phyloP scores from a whole-genome alignment of 768 basidiomycete genomes.

The Sutorius australiensis region DNA sequence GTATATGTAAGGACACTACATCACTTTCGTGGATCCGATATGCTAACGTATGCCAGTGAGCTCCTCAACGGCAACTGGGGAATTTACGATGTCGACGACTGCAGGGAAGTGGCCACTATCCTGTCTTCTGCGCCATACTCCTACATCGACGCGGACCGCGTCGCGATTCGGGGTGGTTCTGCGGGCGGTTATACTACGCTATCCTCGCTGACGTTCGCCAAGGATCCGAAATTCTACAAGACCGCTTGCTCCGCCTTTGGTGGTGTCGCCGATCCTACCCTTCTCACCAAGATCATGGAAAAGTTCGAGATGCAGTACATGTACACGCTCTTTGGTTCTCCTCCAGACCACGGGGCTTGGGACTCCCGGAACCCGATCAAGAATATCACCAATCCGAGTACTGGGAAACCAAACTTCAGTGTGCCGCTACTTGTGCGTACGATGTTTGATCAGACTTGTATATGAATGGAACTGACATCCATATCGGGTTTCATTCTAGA shows the following conservation, averaged over 20 bases:
- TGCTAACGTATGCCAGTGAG: slow-evolving; percentile 29
- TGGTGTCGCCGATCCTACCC: slow-evolving; percentile 53
- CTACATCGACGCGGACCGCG: slow-evolving; percentile 58
- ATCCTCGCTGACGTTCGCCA: slow-evolving; percentile 42
- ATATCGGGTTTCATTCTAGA: slow-evolving; percentile 30
- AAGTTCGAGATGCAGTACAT: slow-evolving; percentile 63
- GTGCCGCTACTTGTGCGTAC: slow-evolving; percentile 55
- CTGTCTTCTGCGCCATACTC: slow-evolving; percentile 31
- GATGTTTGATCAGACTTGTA: not conserved
- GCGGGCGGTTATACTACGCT: slow-evolving; percentile 72
- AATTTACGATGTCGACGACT: slow-evolving; percentile 63
- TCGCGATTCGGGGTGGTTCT: slow-evolving; percentile 65
- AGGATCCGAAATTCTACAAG: slow-evolving; percentile 44
- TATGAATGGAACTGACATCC: too few relatives aligned
- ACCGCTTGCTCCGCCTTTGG: slow-evolving; percentile 61
- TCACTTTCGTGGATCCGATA: too few relatives aligned
- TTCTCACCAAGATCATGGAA: slow-evolving; percentile 57
- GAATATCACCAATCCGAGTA: slow-evolving; percentile 39
- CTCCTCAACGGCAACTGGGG: slow-evolving; percentile 68
- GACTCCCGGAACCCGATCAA: slow-evolving; percentile 3
- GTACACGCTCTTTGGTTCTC: slow-evolving; percentile 56
- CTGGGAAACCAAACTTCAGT: slow-evolving; percentile 35
- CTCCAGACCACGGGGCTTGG: slow-evolving; percentile 28
- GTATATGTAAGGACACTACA: slow-evolving; percentile 43
- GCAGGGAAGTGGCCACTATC: slow-evolving; percentile 34